Evolutionary conservation across 2,329 filamentous ascomycete genomes (phyloP).

Genomic region (Allantophomopsis lycopodina): DNA sequence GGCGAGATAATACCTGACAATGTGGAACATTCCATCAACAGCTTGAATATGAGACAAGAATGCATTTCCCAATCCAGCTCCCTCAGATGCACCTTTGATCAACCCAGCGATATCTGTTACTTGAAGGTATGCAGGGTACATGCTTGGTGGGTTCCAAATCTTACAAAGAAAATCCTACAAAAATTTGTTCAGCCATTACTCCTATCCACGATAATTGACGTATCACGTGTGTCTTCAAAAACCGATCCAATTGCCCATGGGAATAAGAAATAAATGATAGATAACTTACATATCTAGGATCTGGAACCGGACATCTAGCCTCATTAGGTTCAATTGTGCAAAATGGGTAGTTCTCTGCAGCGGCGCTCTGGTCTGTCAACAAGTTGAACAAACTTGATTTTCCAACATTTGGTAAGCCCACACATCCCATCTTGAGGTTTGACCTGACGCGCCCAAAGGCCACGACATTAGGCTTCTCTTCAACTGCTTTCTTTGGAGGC

Average conservation of each 20-base stretch:
- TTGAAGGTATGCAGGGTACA: conserved; percentile 29
- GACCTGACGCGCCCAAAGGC: conserved; percentile 28
- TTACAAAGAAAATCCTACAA: conserved; percentile 28
- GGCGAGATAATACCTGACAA: conserved; percentile 20
- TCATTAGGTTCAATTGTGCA: conserved; percentile 33
- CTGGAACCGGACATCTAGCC: conserved; percentile 29
- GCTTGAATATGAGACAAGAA: conserved; percentile 31
- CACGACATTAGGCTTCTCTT: conserved; percentile 27
- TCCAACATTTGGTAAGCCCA: conserved; percentile 29
- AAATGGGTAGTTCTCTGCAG: conserved; percentile 30
- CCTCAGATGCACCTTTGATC: conserved; percentile 29
- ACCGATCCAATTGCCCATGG: neutral
- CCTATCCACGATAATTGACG: neutral
- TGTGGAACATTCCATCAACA: conserved; percentile 30
- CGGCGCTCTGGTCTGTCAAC: conserved; percentile 29
- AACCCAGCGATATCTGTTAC: conserved; percentile 31
- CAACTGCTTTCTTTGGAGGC: conserved; percentile 25
- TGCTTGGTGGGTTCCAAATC: conserved; percentile 29
- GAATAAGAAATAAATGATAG: conserved; percentile 1
- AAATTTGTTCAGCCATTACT: neutral
- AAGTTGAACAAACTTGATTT: conserved; percentile 31
- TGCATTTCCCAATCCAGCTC: conserved; percentile 29
- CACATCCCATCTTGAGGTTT: conserved; percentile 32
- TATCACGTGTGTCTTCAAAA: neutral
- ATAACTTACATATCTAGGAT: conserved; percentile 26